Base-by-base conservation (phyloP, 371 early-diverging fungal genomes). In the Quaeritorhiza haematococci region DNA sequence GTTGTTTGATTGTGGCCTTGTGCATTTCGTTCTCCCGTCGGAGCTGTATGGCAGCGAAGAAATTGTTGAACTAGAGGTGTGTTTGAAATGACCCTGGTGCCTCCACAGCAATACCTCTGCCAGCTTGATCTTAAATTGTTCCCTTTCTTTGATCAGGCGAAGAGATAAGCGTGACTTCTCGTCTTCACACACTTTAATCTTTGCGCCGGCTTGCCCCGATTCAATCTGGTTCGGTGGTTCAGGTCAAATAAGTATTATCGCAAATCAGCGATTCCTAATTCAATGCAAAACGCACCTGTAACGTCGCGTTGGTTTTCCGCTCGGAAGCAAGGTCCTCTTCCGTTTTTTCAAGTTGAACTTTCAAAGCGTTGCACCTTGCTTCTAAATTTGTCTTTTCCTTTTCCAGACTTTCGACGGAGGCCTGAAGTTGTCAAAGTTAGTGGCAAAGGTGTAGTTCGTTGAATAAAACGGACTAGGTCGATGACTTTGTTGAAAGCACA, bases 91-190 rank as follows among this genome's bases (percentile, higher is more conserved):
- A n/a, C n/a, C n/a, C n/a, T n/a, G n/a, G n/a, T n/a, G n/a, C n/a
- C n/a, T n/a, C 10, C 10, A 3, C 23, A 27, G 27, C 50, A 13
- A n/a, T 41, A 76, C 69, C 63, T 73, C 69, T 23, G 72, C 69
- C 29, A 63, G n/a, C 33, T 56, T 68, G 19, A 69, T 33, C 51
- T 66, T 68, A 19, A 32, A 49, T 13, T 52, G 42, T 42, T 73
- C 76, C 3, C 76, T 60, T n/a, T 76, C 76, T 44, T 76, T 73
- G 29, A 73, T 17, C 5, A 72, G 30, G 24, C 63, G 54, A n/a
- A 57, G 33, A 17, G 67, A 50, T 30, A 46, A 8, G 28, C 28
- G 44, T 13, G 35, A 3, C 24, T 55, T 51, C 17, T 53, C 64
- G 2, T 59, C 64, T 30, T 68, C 64, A 30, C 27, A 35, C 0